Percentiles rank a stretch among this genome's conserved stretches.
phyloP scores from a whole-genome alignment of 768 basidiomycete species.

The Leucocoprinus birnbaumii region DNA sequence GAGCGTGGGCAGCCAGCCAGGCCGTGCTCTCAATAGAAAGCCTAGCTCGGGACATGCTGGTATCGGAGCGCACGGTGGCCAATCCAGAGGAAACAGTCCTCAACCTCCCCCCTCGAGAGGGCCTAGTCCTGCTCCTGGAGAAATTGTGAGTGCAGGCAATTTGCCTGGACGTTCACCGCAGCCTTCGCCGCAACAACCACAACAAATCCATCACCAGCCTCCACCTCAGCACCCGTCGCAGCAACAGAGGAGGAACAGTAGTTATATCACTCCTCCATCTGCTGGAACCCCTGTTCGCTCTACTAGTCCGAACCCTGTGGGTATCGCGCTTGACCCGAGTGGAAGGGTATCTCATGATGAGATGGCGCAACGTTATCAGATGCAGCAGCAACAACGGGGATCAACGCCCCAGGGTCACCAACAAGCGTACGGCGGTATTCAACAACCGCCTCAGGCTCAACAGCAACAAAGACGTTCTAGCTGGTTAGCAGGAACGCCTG shows the following conservation, averaged over 20 bases:
- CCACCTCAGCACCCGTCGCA: not conserved
- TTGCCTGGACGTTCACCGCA: not conserved
- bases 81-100: slow-evolving; percentile 57
- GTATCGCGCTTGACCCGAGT: slow-evolving; percentile 77
- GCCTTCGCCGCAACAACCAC: not conserved
- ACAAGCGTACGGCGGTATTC: slow-evolving; percentile 12
- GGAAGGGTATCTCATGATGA: slow-evolving; percentile 82
- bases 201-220: not conserved
- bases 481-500: slow-evolving; percentile 25
- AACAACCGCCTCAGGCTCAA: slow-evolving; percentile 24
- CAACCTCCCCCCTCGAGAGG: slow-evolving; percentile 50
- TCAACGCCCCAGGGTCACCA: slow-evolving; percentile 18
- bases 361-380: slow-evolving; percentile 61
- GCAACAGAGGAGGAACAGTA: slow-evolving; percentile 6
- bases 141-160: slow-evolving; percentile 14
- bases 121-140: slow-evolving; percentile 48
- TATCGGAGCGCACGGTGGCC: slow-evolving; percentile 68
- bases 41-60: slow-evolving; percentile 73
- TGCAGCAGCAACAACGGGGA: slow-evolving; percentile 33
- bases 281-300: slow-evolving; percentile 40
- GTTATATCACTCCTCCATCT: slow-evolving; percentile 26
- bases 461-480: slow-evolving; percentile 31
- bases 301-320: slow-evolving; percentile 76
- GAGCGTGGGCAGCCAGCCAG: slow-evolving; percentile 29
- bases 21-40: slow-evolving; percentile 46